Conservation (phyloP, 1,284 basidiomycete genomes). For the Afroboletus lepidellus region DNA sequence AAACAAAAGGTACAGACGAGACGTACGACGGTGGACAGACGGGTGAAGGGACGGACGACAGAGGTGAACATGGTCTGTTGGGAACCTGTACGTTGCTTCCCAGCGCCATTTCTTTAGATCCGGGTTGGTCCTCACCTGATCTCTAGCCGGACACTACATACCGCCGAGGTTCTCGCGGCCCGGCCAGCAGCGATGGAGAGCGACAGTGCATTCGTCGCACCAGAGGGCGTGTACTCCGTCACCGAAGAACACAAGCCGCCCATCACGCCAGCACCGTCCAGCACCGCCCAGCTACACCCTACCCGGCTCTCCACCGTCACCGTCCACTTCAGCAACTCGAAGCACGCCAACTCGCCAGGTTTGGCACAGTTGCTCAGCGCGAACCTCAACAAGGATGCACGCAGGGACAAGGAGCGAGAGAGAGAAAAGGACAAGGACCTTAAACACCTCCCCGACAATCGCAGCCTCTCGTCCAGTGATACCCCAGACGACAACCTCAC, state of each 20-base stretch:
- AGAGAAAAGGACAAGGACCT: conserved; percentile 55
- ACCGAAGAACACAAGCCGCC: conserved; percentile 80
- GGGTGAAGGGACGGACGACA: conserved; percentile 19
- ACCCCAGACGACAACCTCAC: conserved; percentile 57
- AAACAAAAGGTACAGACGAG: neutral
- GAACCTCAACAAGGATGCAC: conserved; percentile 37
- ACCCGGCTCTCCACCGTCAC: conserved; percentile 62
- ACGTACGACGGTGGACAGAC: conserved; percentile 24
- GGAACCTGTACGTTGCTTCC: conserved; percentile 6
- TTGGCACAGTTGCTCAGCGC: conserved; percentile 66
- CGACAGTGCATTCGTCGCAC: conserved; percentile 79
- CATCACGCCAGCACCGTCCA: conserved; percentile 44
- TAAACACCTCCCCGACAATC: conserved; percentile 46
- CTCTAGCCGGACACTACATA: neutral
- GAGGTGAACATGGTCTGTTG: conserved; percentile 24
- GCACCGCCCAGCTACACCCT: conserved; percentile 52
- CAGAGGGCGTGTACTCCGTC: conserved; percentile 83
- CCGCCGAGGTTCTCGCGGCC: conserved; percentile 12
- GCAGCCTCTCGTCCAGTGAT: conserved; percentile 75
- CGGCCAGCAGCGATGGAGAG: conserved; percentile 57
- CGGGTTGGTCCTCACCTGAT: conserved; percentile 13
- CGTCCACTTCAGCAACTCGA: conserved; percentile 60
- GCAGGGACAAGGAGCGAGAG: conserved; percentile 56
- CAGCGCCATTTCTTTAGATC: conserved; percentile 23
- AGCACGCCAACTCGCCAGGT: conserved; percentile 53